Conservation (phyloP, 805 yeast genomes). For the Pichia occidentalis region DNA sequence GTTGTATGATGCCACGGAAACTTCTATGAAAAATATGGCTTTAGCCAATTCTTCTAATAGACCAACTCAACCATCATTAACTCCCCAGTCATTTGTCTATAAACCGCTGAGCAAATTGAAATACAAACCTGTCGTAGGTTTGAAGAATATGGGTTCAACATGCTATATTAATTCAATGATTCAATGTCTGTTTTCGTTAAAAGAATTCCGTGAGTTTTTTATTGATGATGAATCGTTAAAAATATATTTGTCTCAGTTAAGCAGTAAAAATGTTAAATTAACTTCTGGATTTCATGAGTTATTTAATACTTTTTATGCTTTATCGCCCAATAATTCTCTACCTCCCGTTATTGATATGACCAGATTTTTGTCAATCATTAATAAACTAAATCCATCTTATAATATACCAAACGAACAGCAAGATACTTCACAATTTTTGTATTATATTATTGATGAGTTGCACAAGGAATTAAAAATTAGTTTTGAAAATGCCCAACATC, state of each 20-base stretch:
- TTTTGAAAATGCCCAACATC: neutral
- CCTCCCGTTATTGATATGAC: conserved; percentile 54
- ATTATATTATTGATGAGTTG: conserved; percentile 57
- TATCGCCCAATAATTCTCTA: conserved; percentile 40
- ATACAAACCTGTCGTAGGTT: conserved; percentile 29
- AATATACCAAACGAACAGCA: conserved; percentile 71
- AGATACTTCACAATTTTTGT: conserved; percentile 71
- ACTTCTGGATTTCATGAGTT: conserved; percentile 47
- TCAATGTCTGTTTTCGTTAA: conserved; percentile 58
- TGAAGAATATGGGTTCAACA: conserved; percentile 63
- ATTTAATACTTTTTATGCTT: conserved; percentile 45
- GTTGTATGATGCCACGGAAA: no score
- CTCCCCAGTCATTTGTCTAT: neutral
- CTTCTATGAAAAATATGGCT: conserved; percentile 18
- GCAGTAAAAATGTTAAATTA: conserved; percentile 16
- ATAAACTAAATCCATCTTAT: conserved; percentile 57
- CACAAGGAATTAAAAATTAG: conserved; percentile 52
- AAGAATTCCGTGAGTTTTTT: conserved; percentile 44
- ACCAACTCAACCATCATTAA: neutral
- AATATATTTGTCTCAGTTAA: conserved; percentile 11
- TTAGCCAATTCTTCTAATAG: neutral
- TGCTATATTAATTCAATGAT: conserved; percentile 72
- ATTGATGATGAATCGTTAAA: conserved; percentile 29
- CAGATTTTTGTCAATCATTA: conserved; percentile 41
- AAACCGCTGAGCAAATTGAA: conserved; percentile 7